Conservation (phyloP, 2,329 filamentous ascomycete genomes). For the Sporothrix inflata region DNA sequence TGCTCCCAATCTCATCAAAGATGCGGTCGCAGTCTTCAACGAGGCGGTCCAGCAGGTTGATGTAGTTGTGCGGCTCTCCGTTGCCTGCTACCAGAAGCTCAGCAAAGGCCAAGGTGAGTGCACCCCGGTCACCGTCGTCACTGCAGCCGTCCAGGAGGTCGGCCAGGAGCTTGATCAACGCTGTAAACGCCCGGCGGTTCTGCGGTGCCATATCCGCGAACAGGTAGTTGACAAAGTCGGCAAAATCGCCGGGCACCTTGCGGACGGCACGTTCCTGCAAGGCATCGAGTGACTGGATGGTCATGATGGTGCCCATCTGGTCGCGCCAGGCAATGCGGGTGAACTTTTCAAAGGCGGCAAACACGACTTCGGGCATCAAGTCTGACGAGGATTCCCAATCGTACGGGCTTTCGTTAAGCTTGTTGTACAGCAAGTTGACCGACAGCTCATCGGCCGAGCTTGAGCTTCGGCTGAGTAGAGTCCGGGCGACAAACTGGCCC, state of each 20-base stretch:
- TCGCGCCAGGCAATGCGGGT: conserved; percentile 85
- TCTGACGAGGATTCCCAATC: conserved; percentile 76
- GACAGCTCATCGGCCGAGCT: conserved; percentile 72
- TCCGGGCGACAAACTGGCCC: conserved; percentile 81
- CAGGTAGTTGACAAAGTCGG: conserved; percentile 67
- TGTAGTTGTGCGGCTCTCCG: conserved; percentile 72
- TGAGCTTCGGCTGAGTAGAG: conserved; percentile 64
- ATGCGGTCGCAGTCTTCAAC: conserved; percentile 88
- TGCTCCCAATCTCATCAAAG: conserved; percentile 66
- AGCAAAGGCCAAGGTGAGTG: conserved; percentile 84
- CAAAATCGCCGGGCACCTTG: conserved; percentile 70
- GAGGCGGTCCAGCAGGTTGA: conserved; percentile 83
- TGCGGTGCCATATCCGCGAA: conserved; percentile 70
- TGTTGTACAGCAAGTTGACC: conserved; percentile 90
- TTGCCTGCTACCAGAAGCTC: conserved; percentile 76
- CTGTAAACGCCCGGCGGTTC: conserved; percentile 76
- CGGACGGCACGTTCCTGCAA: conserved; percentile 72
- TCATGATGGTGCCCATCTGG: conserved; percentile 83
- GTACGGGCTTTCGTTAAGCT: conserved; percentile 79
- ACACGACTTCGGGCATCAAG: conserved; percentile 78
- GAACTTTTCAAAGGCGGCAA: conserved; percentile 93
- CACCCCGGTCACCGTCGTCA: conserved; percentile 88
- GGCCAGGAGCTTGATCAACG: conserved; percentile 81
- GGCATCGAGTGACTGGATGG: conserved; percentile 68
- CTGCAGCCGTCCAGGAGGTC: conserved; percentile 87